phyloP scores from a whole-genome alignment of 2,329 filamentous ascomycete genomes.

The Epichloe bromicola region DNA sequence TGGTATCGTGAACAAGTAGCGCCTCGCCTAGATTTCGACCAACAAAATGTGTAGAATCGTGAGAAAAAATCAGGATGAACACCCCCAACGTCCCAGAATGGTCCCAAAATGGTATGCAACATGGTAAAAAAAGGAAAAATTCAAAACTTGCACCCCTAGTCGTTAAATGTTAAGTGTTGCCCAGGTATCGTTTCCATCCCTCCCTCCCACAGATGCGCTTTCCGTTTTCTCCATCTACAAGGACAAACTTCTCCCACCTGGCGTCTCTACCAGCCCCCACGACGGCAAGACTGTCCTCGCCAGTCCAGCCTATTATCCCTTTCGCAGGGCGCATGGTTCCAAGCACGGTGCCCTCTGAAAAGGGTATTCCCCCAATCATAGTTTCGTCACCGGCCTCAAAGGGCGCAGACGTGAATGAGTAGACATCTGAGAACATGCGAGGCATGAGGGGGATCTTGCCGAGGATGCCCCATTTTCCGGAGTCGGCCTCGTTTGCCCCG shows the following conservation, averaged over 20 bases:
- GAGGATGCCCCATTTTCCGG: constrained; percentile 74
- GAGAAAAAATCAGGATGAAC: not conserved
- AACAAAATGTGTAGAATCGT: not conserved
- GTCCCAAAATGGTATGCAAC: not conserved
- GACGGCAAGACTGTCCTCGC: constrained; percentile 60
- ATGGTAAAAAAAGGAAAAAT: not conserved
- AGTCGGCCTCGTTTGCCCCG: constrained; percentile 21
- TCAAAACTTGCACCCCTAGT: not conserved
- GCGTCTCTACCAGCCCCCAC: constrained; percentile 69
- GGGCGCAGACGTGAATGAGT: constrained; percentile 67
- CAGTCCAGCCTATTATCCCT: constrained; percentile 74
- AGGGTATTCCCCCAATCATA: constrained; percentile 30
- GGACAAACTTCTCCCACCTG: constrained; percentile 75
- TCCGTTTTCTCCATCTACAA: constrained; percentile 56
- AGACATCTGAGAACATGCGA: constrained; percentile 75
- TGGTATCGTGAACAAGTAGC: not conserved
- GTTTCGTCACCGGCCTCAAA: constrained; percentile 77
- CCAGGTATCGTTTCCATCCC: constrained; percentile 71
- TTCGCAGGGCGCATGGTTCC: constrained; percentile 53
- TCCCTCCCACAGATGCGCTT: constrained; percentile 54
- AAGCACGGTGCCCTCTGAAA: constrained; percentile 31
- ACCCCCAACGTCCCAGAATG: not conserved
- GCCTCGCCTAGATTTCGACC: not conserved
- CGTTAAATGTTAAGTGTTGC: constrained; percentile 18
- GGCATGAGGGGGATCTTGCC: constrained; percentile 82